Evolutionary conservation across 2,329 filamentous ascomycete species (phyloP).

Genomic region (Cladosporium sp.): DNA sequence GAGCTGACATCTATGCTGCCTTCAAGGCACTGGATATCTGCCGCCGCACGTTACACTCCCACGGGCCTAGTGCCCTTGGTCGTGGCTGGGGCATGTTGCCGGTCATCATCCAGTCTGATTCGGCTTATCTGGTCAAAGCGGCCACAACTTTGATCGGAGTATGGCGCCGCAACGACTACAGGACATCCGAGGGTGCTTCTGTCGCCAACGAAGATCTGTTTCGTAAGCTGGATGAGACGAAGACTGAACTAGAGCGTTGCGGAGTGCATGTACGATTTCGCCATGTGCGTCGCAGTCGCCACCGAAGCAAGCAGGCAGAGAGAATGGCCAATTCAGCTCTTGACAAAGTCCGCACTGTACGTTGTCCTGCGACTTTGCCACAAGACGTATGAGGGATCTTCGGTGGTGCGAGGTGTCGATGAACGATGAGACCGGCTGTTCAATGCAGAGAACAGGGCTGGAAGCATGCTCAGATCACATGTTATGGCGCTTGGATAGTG

Average conservation of each 20-base stretch:
- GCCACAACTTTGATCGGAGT: conserved; percentile 29
- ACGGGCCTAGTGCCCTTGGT: too few relatives aligned
- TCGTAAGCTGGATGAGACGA: conserved; percentile 15
- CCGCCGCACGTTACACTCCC: conserved; percentile 5
- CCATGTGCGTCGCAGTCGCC: too few relatives aligned
- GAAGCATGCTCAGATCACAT: too few relatives aligned
- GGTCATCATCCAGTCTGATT: conserved; percentile 31
- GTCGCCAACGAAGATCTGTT: conserved; percentile 26
- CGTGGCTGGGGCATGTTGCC: too few relatives aligned
- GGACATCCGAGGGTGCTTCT: conserved; percentile 20
- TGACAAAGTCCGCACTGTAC: conserved; percentile 34
- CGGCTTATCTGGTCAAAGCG: conserved; percentile 31
- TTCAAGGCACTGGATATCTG: conserved; percentile 17
- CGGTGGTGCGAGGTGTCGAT: too few relatives aligned
- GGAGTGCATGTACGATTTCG: conserved; percentile 26
- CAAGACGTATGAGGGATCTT: too few relatives aligned
- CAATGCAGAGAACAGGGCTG: too few relatives aligned
- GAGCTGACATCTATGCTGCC: conserved; percentile 20
- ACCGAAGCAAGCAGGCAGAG: neutral
- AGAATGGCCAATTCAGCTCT: neutral
- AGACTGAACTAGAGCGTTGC: neutral
- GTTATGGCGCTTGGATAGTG: too few relatives aligned
- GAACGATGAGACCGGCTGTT: too few relatives aligned
- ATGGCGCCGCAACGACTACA: conserved; percentile 31
- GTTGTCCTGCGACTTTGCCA: too few relatives aligned